A percentile compares a stretch with the other conserved stretches of the same genome.
Evolutionary conservation across 805 yeast species (phyloP).

Genomic region (Myxozyma udenii): DNA sequence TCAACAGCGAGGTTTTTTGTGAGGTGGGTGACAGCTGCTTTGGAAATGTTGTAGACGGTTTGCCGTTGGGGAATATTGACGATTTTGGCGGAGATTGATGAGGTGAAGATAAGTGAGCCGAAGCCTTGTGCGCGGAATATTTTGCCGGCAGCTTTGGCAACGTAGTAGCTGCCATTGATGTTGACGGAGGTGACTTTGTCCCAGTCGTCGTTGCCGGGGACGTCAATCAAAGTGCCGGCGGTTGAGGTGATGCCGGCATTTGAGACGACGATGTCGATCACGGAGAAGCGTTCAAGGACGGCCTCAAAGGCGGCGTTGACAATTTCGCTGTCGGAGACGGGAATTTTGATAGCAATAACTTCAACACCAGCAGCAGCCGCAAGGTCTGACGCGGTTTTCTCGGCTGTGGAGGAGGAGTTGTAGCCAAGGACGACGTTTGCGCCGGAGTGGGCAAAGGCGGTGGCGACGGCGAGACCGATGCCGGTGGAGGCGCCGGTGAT

Average conservation of each 20-base stretch:
- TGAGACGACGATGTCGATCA: conserved; percentile 27
- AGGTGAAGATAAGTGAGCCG: conserved; percentile 44
- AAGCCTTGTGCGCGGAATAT: conserved; percentile 11
- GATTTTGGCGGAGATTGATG: conserved; percentile 53
- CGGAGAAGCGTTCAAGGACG: conserved; percentile 31
- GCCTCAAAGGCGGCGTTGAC: conserved; percentile 51
- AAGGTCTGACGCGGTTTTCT: conserved; percentile 55
- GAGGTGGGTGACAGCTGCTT: conserved; percentile 54
- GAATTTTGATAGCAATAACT: conserved; percentile 61
- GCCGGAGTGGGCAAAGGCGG: conserved; percentile 47
- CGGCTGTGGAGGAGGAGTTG: conserved; percentile 53
- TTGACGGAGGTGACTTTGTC: conserved; percentile 17
- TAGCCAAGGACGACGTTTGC: conserved; percentile 42
- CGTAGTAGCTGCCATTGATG: conserved; percentile 33
- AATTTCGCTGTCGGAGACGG: conserved; percentile 47
- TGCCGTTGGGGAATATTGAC: conserved; percentile 56
- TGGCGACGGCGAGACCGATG: conserved; percentile 50
- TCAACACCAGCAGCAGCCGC: conserved; percentile 58
- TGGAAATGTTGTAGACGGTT: conserved; percentile 53
- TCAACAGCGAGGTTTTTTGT: conserved; percentile 52
- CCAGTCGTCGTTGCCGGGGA: conserved; percentile 22
- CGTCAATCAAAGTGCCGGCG: conserved; percentile 18
- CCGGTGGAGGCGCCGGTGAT: conserved; percentile 56
- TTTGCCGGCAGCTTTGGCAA: conserved; percentile 67
- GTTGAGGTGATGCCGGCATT: conserved; percentile 30